Conservation (phyloP, 495 filamentous ascomycete genomes). For the Physcia stellaris region DNA sequence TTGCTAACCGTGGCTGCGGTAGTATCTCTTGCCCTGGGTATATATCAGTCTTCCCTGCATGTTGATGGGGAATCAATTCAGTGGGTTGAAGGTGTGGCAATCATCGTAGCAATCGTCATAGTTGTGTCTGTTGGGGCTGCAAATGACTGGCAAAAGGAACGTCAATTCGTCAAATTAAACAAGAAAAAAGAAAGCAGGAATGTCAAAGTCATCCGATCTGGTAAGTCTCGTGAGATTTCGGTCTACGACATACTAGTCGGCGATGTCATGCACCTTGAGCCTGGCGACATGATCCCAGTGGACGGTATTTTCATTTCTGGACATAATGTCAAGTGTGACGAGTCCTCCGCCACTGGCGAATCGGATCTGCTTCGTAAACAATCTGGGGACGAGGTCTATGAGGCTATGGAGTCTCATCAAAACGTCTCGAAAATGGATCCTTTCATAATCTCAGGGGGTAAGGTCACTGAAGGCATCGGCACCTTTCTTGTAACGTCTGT, state of each 20-base stretch:
- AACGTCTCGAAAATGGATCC: slow-evolving; percentile 76
- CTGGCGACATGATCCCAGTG: slow-evolving; percentile 78
- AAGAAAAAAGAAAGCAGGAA: slow-evolving; percentile 58
- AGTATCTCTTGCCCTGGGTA: slow-evolving; percentile 72
- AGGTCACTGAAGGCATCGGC: slow-evolving; percentile 83
- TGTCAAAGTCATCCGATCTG: slow-evolving; percentile 65
- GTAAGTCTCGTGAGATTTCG: slow-evolving; percentile 61
- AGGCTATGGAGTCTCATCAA: slow-evolving; percentile 63
- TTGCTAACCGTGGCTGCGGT: slow-evolving; percentile 65
- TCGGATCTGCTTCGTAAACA: slow-evolving; percentile 68
- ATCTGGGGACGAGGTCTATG: slow-evolving; percentile 62
- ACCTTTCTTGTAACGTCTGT: slow-evolving; percentile 78
- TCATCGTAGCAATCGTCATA: slow-evolving; percentile 56
- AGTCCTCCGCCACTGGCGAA: slow-evolving; percentile 75
- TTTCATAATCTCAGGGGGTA: slow-evolving; percentile 85
- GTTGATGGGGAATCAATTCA: slow-evolving; percentile 45
- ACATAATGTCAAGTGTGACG: slow-evolving; percentile 66
- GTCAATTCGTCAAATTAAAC: slow-evolving; percentile 55
- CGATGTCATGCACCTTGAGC: slow-evolving; percentile 70
- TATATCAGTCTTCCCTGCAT: slow-evolving; percentile 45
- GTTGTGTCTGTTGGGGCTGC: slow-evolving; percentile 53
- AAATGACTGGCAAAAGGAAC: slow-evolving; percentile 63
- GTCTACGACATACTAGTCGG: slow-evolving; percentile 73
- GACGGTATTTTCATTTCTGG: slow-evolving; percentile 65
- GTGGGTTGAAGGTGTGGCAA: slow-evolving; percentile 67